Percentiles rank a stretch among this genome's conserved stretches.
These are phyloP conservation scores for Acacia confusa DNA, from an alignment of 306 rosid species.

Conservation along the genomic window DNA sequence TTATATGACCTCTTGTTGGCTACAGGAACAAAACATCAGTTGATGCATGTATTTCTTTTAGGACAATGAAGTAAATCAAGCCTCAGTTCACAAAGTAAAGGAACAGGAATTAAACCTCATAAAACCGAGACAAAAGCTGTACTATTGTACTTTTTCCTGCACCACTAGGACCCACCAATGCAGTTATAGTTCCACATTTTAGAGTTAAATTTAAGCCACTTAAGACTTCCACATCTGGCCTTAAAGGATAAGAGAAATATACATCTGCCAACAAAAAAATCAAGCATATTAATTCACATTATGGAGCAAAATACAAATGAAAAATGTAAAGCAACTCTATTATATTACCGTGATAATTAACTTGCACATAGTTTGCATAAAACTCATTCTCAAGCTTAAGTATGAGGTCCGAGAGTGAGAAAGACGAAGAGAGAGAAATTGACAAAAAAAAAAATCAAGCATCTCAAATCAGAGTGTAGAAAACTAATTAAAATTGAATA, in stretches of 20 bases:
- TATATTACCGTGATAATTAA: not conserved
- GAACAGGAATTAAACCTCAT: slow-evolving; percentile 67
- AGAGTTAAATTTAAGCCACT: slow-evolving; percentile 67
- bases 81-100: slow-evolving; percentile 15
- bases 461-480: slow-evolving; percentile 16
- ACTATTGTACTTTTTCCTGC: slow-evolving; percentile 96
- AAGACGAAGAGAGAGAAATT: slow-evolving; percentile 5
- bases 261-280: slow-evolving; percentile 56
- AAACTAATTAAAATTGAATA: slow-evolving; percentile 17
- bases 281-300: slow-evolving; percentile 24
- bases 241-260: slow-evolving; percentile 85
- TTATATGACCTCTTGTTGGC: slow-evolving; percentile 81
- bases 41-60: slow-evolving; percentile 19
- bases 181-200: slow-evolving; percentile 88
- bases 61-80: slow-evolving; percentile 27
- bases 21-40: slow-evolving; percentile 42
- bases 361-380: not conserved
- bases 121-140: slow-evolving; percentile 88
- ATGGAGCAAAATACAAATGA: slow-evolving; percentile 4
- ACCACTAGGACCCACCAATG: slow-evolving; percentile 89
- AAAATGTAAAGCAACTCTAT: slow-evolving; percentile 13
- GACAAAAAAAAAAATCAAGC: slow-evolving; percentile 22
- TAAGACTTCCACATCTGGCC: slow-evolving; percentile 76
- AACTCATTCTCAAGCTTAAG: not conserved
- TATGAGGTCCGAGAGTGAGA: not conserved